Evolutionary conservation across 768 basidiomycete species (phyloP).

Genomic region (Cytidiella melzeri): DNA sequence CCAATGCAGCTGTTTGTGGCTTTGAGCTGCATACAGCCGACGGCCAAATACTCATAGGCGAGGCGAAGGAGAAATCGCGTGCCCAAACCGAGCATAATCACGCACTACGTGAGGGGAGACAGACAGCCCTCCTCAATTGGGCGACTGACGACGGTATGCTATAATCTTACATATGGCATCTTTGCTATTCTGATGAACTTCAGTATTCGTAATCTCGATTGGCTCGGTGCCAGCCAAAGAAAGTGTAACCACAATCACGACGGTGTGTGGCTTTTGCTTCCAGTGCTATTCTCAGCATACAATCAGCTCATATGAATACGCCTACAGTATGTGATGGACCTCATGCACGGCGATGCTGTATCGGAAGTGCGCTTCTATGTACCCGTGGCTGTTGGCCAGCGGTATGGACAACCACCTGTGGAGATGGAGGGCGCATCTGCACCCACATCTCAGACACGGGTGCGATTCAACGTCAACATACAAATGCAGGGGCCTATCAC

Average conservation of each 20-base stretch:
- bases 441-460: slow-evolving; percentile 22
- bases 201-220: slow-evolving; percentile 55
- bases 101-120: slow-evolving; percentile 34
- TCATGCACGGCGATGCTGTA: slow-evolving; percentile 41
- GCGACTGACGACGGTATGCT: slow-evolving; percentile 46
- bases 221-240: slow-evolving; percentile 42
- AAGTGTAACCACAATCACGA: slow-evolving; percentile 35
- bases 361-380: slow-evolving; percentile 50
- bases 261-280: slow-evolving; percentile 25
- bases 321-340: slow-evolving; percentile 44
- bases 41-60: slow-evolving; percentile 36
- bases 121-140: slow-evolving; percentile 41
- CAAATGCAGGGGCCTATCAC: slow-evolving; percentile 44
- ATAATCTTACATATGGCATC: not conserved
- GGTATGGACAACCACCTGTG: slow-evolving; percentile 43
- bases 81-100: slow-evolving; percentile 36
- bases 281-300: not conserved
- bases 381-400: slow-evolving; percentile 42
- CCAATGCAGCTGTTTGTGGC: slow-evolving; percentile 45
- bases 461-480: slow-evolving; percentile 39
- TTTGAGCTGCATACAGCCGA: slow-evolving; percentile 44
- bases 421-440: slow-evolving; percentile 29
- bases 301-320: too few species aligned
- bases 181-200: slow-evolving; percentile 13
- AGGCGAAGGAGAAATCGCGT: slow-evolving; percentile 41